Evolutionary conservation across 345 rosid species (phyloP), one percentile per base, ranked within the genome.

Genomic region (Murraya koenigii): DNA sequence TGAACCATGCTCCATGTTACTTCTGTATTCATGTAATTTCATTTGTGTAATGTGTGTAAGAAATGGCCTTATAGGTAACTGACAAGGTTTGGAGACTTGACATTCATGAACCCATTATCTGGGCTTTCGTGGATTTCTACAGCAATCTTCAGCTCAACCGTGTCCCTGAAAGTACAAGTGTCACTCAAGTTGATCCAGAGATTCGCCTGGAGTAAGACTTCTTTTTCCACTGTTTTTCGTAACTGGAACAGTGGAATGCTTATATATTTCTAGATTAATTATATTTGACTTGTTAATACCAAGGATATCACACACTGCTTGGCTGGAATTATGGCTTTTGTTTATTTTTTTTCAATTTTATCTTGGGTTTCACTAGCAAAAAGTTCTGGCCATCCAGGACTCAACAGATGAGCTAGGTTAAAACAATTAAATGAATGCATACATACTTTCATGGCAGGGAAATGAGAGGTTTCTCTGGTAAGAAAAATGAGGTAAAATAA

Each of bases 71-170:
- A 66, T 78, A 96, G 99, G 97, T 94, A 64, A 89, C 92, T 30
- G 98, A 96, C 35, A 87, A 87, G 83, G 81, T 85, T 67, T 96
- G 97, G 99, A 90, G 97, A 85, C 85, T 96, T 78, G 80, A 94
- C 83, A 89, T 94, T 79, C 97, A 96, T 82, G 99, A 96, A 84
- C 99, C 99, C 32, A 91, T 96, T 71, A 92, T 96, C 71, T 96
- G 99, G 99, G 93, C 95, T n/a, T 69, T 84, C 6, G 88, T 91
- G 75, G 95, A 91, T 81, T 87, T 96, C 79, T 96, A 87, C 84
- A 84, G 81, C 78, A 90, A 90, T 86, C 93, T 96, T 84, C 98
- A 90, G 85, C 80, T 96, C 77, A 89, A 89, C 80, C 92, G 88
- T 75, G 69, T 94, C 32, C 97, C 97, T 44, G 85, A 88, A 82